Evolutionary conservation across 371 early-diverging fungal genomes (phyloP).

Genomic region (Funneliformis caledonium): DNA sequence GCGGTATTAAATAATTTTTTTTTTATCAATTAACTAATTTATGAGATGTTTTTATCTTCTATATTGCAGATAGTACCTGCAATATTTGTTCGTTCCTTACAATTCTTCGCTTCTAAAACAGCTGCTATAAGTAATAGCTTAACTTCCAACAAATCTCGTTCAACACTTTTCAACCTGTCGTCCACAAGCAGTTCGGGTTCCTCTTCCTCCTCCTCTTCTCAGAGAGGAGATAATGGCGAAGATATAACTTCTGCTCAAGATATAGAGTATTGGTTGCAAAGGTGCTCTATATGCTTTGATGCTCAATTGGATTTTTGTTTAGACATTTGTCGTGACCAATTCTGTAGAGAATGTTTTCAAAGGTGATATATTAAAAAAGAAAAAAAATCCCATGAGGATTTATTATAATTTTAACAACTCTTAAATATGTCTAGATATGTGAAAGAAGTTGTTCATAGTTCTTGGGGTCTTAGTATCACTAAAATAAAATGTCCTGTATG

Average conservation of each 20-base stretch:
- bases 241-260: slow-evolving; percentile 41
- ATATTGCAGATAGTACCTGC: slow-evolving; percentile 26
- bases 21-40: neutral
- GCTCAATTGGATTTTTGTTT: slow-evolving; percentile 65
- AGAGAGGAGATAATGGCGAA: slow-evolving; percentile 28
- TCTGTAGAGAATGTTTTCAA: slow-evolving; percentile 67
- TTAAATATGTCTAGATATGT: slow-evolving; percentile 56
- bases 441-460: slow-evolving; percentile 66
- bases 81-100: slow-evolving; percentile 29
- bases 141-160: slow-evolving; percentile 1
- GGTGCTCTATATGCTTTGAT: slow-evolving; percentile 75
- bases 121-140: slow-evolving; percentile 13
- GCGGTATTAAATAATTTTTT: neutral
- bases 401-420: neutral
- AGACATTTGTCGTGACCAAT: slow-evolving; percentile 69
- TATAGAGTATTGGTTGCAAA: slow-evolving; percentile 63
- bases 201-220: slow-evolving; percentile 25
- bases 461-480: slow-evolving; percentile 71
- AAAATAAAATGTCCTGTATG: slow-evolving; percentile 74
- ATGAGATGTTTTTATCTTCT: neutral
- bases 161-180: slow-evolving; percentile 34
- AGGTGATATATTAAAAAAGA: slow-evolving; percentile 46
- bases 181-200: slow-evolving; percentile 10
- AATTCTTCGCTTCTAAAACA: slow-evolving; percentile 35
- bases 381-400: neutral